Percentiles rank a stretch among this genome's conserved stretches.
Evolutionary conservation across 768 basidiomycete genomes (phyloP).

Genomic region (Tricholoma sp.): DNA sequence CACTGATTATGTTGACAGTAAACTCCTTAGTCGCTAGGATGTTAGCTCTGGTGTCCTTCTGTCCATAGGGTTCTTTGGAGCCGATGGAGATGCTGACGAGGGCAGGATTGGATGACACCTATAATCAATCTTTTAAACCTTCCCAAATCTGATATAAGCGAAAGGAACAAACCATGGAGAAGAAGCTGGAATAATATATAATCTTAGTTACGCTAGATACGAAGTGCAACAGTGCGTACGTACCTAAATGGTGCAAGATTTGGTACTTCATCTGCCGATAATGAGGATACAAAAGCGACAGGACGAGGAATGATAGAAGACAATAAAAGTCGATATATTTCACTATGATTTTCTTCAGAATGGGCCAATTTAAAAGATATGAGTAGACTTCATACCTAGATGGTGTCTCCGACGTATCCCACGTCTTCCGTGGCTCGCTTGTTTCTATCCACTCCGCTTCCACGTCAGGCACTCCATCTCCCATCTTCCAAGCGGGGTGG

Average conservation of each 20-base stretch:
- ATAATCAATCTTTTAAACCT: too few relatives aligned
- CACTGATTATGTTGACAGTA: conserved; percentile 68
- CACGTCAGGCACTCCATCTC: conserved; percentile 28
- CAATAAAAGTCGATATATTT: conserved; percentile 45
- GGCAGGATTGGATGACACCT: too few relatives aligned
- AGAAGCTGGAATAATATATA: too few relatives aligned
- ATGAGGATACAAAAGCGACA: conserved; percentile 61
- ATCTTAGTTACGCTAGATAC: too few relatives aligned
- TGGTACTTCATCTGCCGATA: conserved; percentile 42
- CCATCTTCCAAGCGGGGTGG: conserved; percentile 38
- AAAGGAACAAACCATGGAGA: too few relatives aligned
- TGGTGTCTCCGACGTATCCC: conserved; percentile 30
- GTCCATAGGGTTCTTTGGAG: too few relatives aligned
- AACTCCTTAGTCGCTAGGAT: conserved; percentile 53
- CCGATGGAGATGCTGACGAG: too few relatives aligned
- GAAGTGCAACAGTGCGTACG: conserved; percentile 2
- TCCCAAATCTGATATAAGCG: too few relatives aligned
- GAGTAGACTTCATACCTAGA: conserved; percentile 17
- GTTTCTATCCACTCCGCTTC: conserved; percentile 21
- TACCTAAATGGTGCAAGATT: conserved; percentile 65
- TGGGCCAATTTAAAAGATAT: conserved; percentile 14
- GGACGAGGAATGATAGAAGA: conserved; percentile 53
- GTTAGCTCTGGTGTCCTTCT: conserved; percentile 37
- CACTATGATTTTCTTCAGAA: conserved; percentile 11
- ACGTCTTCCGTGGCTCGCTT: conserved; percentile 33